Conservation (phyloP, 2,329 filamentous ascomycete species). For the Claviceps africana region DNA sequence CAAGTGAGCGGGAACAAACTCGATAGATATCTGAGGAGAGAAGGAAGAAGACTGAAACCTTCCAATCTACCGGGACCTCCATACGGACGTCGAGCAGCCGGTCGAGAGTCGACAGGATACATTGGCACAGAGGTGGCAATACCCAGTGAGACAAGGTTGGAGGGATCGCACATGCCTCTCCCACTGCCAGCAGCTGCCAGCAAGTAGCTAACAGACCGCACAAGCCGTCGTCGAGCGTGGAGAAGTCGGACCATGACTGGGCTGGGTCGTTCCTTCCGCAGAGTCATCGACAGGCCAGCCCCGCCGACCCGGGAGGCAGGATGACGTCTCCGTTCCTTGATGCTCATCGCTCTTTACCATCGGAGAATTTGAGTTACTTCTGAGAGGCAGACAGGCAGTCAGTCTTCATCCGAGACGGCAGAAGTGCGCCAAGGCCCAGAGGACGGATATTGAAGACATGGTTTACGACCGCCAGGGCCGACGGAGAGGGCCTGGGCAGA, state of each 20-base stretch:
- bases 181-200: background rate
- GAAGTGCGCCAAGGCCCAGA: background rate
- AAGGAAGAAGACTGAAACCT: background rate
- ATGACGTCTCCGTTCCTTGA: background rate
- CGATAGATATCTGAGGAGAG: background rate
- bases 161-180: background rate
- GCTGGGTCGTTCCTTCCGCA: background rate
- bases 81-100: no score
- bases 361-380: background rate
- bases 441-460: no score
- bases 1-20: background rate
- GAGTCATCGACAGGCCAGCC: background rate
- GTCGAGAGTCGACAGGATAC: background rate
- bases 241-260: background rate
- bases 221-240: background rate
- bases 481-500: background rate
- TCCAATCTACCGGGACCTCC: background rate
- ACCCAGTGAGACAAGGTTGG: background rate
- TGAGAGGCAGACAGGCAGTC: background rate
- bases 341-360: background rate
- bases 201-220: background rate
- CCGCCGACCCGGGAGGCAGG: background rate
- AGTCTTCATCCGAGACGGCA: background rate
- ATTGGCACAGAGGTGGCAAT: background rate
- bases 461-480: background rate